A percentile compares a stretch with the other conserved stretches of the same genome.
Evolutionary conservation across 2,329 filamentous ascomycete genomes (phyloP).

Genomic region (Dryadomyces quercivorus): DNA sequence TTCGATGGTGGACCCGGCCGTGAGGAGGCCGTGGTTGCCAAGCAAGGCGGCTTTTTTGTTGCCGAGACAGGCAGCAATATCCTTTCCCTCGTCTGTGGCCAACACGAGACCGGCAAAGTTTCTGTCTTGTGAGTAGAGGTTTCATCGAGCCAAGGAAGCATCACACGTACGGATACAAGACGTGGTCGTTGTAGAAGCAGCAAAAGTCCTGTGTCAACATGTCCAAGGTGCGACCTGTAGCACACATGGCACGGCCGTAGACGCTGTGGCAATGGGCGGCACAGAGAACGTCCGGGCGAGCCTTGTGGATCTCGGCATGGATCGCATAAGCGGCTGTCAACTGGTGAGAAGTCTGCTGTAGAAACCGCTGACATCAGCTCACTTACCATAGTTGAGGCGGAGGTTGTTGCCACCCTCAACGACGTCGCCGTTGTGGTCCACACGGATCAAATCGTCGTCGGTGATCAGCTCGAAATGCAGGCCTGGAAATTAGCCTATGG

Average conservation of each 20-base stretch:
- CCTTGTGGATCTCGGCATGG: slow-evolving; percentile 35
- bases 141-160: slow-evolving; percentile 3
- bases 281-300: slow-evolving; percentile 39
- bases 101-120: slow-evolving; percentile 41
- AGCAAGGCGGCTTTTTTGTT: slow-evolving; percentile 38
- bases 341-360: neutral
- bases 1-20: slow-evolving; percentile 36
- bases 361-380: neutral
- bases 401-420: slow-evolving; percentile 41
- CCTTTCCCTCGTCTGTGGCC: slow-evolving; percentile 35
- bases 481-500: slow-evolving; percentile 13
- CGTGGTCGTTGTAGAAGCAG: slow-evolving; percentile 42
- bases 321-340: slow-evolving; percentile 15
- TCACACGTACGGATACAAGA: slow-evolving; percentile 21
- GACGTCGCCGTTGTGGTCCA: slow-evolving; percentile 46
- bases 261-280: slow-evolving; percentile 42
- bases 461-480: slow-evolving; percentile 50
- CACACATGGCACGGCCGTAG: slow-evolving; percentile 44
- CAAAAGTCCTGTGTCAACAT: slow-evolving; percentile 54
- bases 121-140: slow-evolving; percentile 1
- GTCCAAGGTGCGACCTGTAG: slow-evolving; percentile 47
- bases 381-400: slow-evolving; percentile 18
- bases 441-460: slow-evolving; percentile 50
- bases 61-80: slow-evolving; percentile 35
- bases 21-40: slow-evolving; percentile 43